Evolutionary conservation across 768 basidiomycete species (phyloP).

Genomic region (Chlorophyllum brunneum): DNA sequence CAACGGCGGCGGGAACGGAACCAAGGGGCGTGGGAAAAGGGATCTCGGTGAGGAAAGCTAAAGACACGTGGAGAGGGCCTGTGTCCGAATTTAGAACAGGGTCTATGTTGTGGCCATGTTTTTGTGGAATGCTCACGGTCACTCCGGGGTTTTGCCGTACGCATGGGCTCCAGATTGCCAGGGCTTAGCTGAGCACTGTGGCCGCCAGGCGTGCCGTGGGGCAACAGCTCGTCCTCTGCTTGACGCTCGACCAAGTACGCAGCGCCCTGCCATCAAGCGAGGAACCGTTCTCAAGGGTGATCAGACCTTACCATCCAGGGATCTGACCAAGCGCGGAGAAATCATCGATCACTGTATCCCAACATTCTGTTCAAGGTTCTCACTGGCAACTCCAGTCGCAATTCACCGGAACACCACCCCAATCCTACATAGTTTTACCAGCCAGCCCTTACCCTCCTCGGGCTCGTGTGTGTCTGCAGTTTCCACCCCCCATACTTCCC

Average conservation of each 20-base stretch:
- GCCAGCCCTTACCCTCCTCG: constrained; percentile 6
- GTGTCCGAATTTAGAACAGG: constrained; percentile 10
- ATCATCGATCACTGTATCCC: constrained; percentile 9
- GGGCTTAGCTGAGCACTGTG: constrained; percentile 13
- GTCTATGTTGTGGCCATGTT: constrained; percentile 11
- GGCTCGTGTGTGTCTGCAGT: constrained; percentile 8
- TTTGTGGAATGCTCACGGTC: constrained; percentile 13
- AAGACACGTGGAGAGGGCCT: constrained; percentile 11
- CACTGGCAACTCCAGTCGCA: constrained; percentile 11
- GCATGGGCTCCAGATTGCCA: constrained; percentile 10
- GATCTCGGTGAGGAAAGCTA: constrained; percentile 7
- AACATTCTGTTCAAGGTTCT: constrained; percentile 11
- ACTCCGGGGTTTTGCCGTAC: constrained; percentile 12
- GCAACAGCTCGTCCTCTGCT: constrained; percentile 2
- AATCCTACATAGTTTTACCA: constrained; percentile 10
- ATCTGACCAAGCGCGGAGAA: constrained; percentile 10
- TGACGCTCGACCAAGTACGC: neutral
- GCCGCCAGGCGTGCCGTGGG: constrained; percentile 10
- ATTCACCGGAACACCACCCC: constrained; percentile 5
- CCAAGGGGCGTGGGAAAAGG: neutral
- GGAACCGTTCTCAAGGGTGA: neutral
- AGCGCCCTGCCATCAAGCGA: neutral
- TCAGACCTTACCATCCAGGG: constrained; percentile 4
- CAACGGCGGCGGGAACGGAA: neutral
- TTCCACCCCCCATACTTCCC: constrained; percentile 2